Conservation (phyloP, 2,329 filamentous ascomycete genomes). For the Pseudogymnoascus sp. region DNA sequence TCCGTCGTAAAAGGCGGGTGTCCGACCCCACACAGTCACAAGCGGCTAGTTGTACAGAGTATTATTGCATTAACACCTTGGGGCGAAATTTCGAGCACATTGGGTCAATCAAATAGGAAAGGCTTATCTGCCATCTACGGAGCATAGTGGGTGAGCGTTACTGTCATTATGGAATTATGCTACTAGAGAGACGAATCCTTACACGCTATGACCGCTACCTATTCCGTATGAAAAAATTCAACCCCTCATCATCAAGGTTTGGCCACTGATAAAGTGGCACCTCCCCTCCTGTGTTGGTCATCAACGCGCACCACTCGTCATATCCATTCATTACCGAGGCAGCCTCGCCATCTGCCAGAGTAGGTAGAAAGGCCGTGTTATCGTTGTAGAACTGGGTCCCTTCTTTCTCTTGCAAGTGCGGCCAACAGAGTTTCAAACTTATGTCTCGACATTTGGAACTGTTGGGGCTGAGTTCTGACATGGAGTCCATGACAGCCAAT, state of each 20-base stretch:
- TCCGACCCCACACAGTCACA: neutral
- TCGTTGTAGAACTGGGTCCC: conserved; percentile 5
- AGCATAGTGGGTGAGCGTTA: neutral
- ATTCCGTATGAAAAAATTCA: conserved; percentile 8
- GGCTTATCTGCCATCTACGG: neutral
- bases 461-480: conserved; percentile 14
- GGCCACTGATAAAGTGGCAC: conserved; percentile 8
- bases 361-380: neutral
- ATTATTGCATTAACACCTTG: neutral
- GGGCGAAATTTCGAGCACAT: neutral
- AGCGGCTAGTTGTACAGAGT: neutral
- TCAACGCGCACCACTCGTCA: conserved; percentile 8
- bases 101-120: neutral
- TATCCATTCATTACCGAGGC: conserved; percentile 9
- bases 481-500: conserved; percentile 14
- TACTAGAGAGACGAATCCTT: neutral
- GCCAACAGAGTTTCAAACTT: conserved; percentile 16
- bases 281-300: conserved; percentile 1
- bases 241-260: conserved; percentile 2
- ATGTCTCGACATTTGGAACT: conserved; percentile 15
- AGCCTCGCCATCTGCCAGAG: conserved; percentile 8
- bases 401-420: conserved; percentile 11
- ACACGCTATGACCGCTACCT: neutral
- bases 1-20: neutral
- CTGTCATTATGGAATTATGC: neutral